Evolutionary conservation across 441 rosid genomes (phyloP).

Genomic region (Gossypium schwendimanii): DNA sequence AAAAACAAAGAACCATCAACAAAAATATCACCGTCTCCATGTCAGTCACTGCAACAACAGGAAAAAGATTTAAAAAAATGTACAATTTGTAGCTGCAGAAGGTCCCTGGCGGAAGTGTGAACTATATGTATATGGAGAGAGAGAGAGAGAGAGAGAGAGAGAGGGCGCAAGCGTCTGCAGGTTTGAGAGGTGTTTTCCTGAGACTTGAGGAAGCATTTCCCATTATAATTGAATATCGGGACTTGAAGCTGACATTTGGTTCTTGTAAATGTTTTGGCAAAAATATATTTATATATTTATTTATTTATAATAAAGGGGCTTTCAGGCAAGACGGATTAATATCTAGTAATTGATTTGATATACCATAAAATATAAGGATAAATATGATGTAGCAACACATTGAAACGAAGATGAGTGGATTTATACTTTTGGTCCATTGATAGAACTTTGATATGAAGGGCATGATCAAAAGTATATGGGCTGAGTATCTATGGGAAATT

Average conservation of each 20-base stretch:
- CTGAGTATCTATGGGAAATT: conserved; percentile 37
- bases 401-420: background rate
- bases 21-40: conserved; percentile 30
- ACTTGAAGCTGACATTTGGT: conserved; percentile 30
- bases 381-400: background rate
- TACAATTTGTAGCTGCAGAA: conserved; percentile 18
- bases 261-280: conserved; percentile 13
- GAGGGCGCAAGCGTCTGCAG: background rate
- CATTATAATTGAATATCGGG: conserved; percentile 30
- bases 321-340: too few species aligned
- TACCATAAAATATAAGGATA: background rate
- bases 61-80: background rate
- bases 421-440: too few species aligned
- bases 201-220: conserved; percentile 18
- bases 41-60: conserved; percentile 42
- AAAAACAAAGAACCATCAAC: conserved; percentile 18
- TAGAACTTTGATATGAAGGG: conserved; percentile 32
- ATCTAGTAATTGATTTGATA: background rate
- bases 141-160: background rate
- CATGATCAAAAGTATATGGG: conserved; percentile 33
- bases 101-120: background rate
- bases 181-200: conserved; percentile 18
- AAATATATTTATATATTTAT: background rate
- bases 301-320: too few species aligned
- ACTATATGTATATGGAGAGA: background rate